A percentile compares a stretch with the other conserved stretches of the same genome.
These are phyloP conservation scores for Ilex asprella DNA, from an alignment of 257 asterid genomes.

Conservation along the genomic window DNA sequence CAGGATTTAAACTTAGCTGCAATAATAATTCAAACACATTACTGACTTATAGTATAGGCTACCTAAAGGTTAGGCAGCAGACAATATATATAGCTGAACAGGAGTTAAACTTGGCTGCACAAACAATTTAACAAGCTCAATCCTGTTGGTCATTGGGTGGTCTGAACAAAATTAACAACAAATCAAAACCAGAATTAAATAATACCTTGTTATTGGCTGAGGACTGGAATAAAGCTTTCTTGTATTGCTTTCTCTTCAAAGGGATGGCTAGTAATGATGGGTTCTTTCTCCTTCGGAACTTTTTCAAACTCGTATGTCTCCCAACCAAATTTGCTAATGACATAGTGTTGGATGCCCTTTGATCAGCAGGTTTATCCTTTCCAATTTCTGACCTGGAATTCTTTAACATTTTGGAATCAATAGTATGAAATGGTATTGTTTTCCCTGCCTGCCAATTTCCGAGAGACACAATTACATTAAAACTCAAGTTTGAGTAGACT, in stretches of 20 bases:
- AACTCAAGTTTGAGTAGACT: background rate
- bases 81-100: no score
- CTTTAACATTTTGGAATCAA: conserved; percentile 28
- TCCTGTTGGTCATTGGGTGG: no score
- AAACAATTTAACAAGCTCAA: no score
- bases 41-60: no score
- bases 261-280: conserved; percentile 26
- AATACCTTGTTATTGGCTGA: conserved; percentile 43
- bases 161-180: no score
- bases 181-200: background rate
- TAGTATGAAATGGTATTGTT: conserved; percentile 27
- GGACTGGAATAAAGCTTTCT: conserved; percentile 22
- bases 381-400: conserved; percentile 30
- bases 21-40: no score
- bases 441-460: conserved; percentile 35
- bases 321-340: conserved; percentile 18
- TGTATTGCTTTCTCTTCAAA: conserved; percentile 36
- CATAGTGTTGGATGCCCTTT: conserved; percentile 21
- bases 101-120: no score
- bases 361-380: conserved; percentile 24
- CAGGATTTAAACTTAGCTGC: no score
- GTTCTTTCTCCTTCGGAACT: conserved; percentile 25
- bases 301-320: conserved; percentile 15
- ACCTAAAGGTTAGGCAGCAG: no score
- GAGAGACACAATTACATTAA: conserved; percentile 4